Evolutionary conservation across 495 filamentous ascomycete species (phyloP), one percentile per base, ranked within the genome.

Genomic region (Neurospora sp.): DNA sequence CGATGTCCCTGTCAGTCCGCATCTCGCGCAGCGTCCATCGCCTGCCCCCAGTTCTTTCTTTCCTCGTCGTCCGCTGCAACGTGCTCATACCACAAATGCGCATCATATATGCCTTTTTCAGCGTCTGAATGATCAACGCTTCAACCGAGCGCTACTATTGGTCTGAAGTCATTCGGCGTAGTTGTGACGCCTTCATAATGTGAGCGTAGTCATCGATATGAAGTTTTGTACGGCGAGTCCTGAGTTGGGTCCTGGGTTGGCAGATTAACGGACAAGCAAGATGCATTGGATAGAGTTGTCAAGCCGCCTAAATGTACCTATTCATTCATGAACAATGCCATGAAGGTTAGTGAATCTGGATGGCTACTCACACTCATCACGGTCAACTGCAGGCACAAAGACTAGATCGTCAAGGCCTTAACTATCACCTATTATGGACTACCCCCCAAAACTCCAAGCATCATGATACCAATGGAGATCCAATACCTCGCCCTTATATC

Each of bases 21-120:
- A 18, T 45, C 0, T n/a, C 9, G 6, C 42, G 42, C 18, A 45
- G 1, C 2, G 0, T 45, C 42, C 42, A 45, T n/a, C 8, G 9
- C 18, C 18, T 1, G 3, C 4, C 40, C 18, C 69, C 37, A 70
- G 65, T 14, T 37, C 42, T 3, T 3, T n/a, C n/a, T n/a, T 35
- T 35, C 31, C 3, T 22, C 20, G 1, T 22, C 14, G 27, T 70
- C 37, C 9, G 68, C 38, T n/a, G 27, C 20, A 10, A 69, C 65
- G 14, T 79, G 76, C 68, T 79, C 73, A 18, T 74, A 78, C 78
- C 74, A 79, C 10, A 72, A n/a, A 69, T 78, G 78, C 8, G 75
- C 14, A 2, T 48, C 27, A 16, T 71, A 69, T 2, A 69, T 2
- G 73, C 69, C 8, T 69, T 70, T 40, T 69, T 74, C 22, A 78